Base-by-base conservation (phyloP, 1,139 yeast genomes). In the Candida dubliniensis region DNA sequence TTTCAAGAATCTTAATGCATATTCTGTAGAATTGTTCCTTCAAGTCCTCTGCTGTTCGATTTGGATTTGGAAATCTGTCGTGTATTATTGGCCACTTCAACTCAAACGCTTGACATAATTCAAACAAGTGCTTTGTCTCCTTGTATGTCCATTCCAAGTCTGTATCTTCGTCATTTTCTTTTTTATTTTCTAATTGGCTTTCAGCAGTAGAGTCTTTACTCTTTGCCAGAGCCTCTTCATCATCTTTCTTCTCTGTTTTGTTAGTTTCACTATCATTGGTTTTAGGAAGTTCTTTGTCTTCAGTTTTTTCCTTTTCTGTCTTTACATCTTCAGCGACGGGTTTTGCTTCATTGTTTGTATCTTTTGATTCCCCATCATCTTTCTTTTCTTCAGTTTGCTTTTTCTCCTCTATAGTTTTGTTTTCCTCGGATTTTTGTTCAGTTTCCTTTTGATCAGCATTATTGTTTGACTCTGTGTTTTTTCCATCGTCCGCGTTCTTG, bases 61-160 rank as follows among this genome's bases (percentile, higher is more conserved):
- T 42, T 1, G 58, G 58, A 26, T 62, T 63, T 45, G 62, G 77
- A 61, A 82, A 91, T 50, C 97, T 69, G 58, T 93, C 99, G 49
- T 78, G 73, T 10, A 93, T 80, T 1, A 90, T 83, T 9, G 85
- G 79, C 98, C 99, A 93, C 51, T 95, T 79, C 57, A 93, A 72
- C 59, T 93, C 98, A 59, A 79, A 91, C 1, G 75, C 77, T 33
- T 71, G 64, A 50, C 96, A 87, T 31, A 88, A 66, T 1, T 82
- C 85, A 63, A 91, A 89, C 24, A 93, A 66, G 49, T 86, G 81
- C 40, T 70, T 69, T 0, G 97, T 88, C 60, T 93, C 98, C 36
- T 83, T 83, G 55, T 76, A 87, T 2, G 79, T 68, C 97, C 98
- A 91, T 8, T 36, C 43, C 33, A 40, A 43, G 13, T 42, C 36